Base-by-base conservation (phyloP, 306 rosid species). In the Lablab purpureus region DNA sequence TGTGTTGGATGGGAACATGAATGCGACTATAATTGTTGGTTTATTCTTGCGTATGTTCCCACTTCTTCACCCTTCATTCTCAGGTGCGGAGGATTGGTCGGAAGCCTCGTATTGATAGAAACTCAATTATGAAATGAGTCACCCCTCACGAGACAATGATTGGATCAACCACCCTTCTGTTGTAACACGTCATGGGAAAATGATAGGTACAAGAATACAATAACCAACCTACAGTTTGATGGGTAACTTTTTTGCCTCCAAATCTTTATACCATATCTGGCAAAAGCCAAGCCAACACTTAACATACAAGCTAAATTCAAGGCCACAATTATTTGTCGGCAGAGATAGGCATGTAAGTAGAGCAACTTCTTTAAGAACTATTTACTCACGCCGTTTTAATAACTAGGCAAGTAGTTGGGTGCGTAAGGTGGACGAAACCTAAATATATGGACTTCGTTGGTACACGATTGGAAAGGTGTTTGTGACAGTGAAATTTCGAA, bases 361-460 rank as follows among this genome's bases (percentile, higher is more conserved):
- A 64, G 10, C 79, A 43, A 10, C n/a, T 62, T 37, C 65, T 22
- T 58, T 43, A 7, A 37, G 5, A 30, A 28, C 45, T 27, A 50
- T 73, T 8, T 2, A 25, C 66, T 73, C 67, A 12, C 47, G 43
- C 27, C 76, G n/a, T 52, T 51, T 32, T 27, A 69, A 27, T 51
- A 17, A 7, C 73, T 27, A 43, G 80, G 82, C 91, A 34, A 88
- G 36, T 60, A 14, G 67, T 60, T 60, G 67, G 41, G 21, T 43
- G 23, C 73, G 47, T 67, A 5, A 41, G 72, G 40, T 46, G 40
- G 21, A 43, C 36, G 46, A 46, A 68, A 67, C 72, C 13, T 40
- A 6, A 43, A 67, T 32, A 27, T 3, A 60, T 60, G 69, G 69
- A 32, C 69, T 34, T 63, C 27, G 23, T 34, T 63, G 30, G 1